Percentiles rank a stretch among this genome's conserved stretches.
phyloP scores from a whole-genome alignment of 2,329 filamentous ascomycete species.

The Bipolaris sorokiniana region DNA sequence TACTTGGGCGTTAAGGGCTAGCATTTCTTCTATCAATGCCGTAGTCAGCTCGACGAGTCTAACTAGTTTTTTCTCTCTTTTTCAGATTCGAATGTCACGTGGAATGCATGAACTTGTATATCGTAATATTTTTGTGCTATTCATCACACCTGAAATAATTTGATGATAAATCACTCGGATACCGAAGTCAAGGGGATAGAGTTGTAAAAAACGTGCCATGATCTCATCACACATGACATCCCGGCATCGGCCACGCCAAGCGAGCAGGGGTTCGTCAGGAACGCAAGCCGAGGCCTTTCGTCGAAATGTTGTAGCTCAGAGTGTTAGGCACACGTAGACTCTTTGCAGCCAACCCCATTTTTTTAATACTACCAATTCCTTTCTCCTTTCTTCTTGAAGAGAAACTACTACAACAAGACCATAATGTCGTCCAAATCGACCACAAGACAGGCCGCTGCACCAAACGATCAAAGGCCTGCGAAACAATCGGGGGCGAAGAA shows the following conservation, averaged over 20 bases:
- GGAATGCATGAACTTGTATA: not conserved
- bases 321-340: constrained; percentile 3
- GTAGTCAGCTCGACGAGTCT: not conserved
- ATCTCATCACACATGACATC: constrained; percentile 25
- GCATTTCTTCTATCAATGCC: not conserved
- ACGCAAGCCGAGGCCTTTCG: constrained; percentile 12
- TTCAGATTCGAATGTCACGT: not conserved
- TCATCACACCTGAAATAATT: not conserved
- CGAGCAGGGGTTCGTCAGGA: constrained; percentile 11
- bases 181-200: not conserved
- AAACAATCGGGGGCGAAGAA: constrained; percentile 28
- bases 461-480: constrained; percentile 10
- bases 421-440: constrained; percentile 12
- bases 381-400: too few species aligned
- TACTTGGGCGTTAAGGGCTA: constrained; percentile 18
- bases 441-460: not conserved
- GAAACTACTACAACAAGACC: not conserved
- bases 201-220: constrained; percentile 6
- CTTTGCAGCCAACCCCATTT: not conserved
- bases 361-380: not conserved
- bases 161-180: not conserved
- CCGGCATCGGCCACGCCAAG: constrained; percentile 15
- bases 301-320: constrained; percentile 9
- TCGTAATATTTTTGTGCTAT: not conserved
- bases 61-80: not conserved